Base-by-base conservation (phyloP, 2,329 filamentous ascomycete genomes). In the Colletotrichum musae region DNA sequence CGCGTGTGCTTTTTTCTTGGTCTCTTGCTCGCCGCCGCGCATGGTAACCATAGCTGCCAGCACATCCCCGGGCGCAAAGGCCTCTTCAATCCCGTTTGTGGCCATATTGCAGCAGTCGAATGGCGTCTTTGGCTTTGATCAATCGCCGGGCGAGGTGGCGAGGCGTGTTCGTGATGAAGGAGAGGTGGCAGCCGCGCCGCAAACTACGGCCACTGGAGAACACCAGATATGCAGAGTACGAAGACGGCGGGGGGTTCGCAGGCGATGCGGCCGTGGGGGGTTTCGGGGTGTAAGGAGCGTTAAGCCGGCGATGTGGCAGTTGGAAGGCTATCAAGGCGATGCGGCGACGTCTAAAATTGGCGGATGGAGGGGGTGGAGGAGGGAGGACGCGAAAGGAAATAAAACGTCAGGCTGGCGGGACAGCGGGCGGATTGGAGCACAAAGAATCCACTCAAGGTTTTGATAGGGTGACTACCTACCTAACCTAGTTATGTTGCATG, bases 21-120 rank as follows among this genome's bases (percentile, higher is more conserved):
- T 90, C 73, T 92, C 88, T 77, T 92, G 89, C 78, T 95, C 91
- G 74, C 91, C 92, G 82, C 92, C 93, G 79, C 94, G 92, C 95
- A 99, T 97, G 72, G 95, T 96, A 78, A 91, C 89, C 82, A 98
- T 91, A 72, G 95, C 96, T 74, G 92, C 91, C 75, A 98, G 87
- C 75, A 99, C 94, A 77, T 86, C 85, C 53, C 84, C 81, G 72
- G 94, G 93, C 82, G 90, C 89, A 83, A 96, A 97, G 81, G 89
- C 88, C 83, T 92, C 90, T 80, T 90, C 87, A 73, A 86, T 83
- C 74, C 86, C 85, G 79, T 87, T 90, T 75, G 87, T 81, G 78
- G 93, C 91, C 93, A 95, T 95, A 79, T 67, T 78, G 77, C 50
- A 56, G 15, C 12, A 39, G n/a, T n/a, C 32, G 41, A 24, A 43